phyloP scores from a whole-genome alignment of 805 yeast genomes.

The Lipomyces kockii region DNA sequence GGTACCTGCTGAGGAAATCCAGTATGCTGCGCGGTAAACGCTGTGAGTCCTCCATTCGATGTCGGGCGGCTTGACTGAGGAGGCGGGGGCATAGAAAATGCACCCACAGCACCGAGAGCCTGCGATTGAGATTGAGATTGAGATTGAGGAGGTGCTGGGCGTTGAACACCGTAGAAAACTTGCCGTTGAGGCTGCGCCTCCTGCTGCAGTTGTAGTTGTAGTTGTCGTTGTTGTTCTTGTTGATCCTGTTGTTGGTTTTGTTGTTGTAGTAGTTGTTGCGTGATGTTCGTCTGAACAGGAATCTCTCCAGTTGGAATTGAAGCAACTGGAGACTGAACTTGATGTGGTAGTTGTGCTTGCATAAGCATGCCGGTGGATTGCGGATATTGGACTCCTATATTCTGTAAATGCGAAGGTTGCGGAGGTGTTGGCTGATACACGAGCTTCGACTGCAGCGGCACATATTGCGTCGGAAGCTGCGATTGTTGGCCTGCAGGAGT shows the following conservation, averaged over 20 bases:
- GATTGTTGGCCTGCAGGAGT: constrained; percentile 40
- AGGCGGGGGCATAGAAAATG: constrained; percentile 12
- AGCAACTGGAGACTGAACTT: not conserved
- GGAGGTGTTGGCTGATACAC: constrained; percentile 15
- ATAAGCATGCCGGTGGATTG: constrained; percentile 5
- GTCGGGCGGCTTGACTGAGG: constrained; percentile 5
- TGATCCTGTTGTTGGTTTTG: not conserved
- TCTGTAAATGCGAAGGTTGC: not conserved
- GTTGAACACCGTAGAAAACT: constrained; percentile 26
- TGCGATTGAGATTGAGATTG: constrained; percentile 11
- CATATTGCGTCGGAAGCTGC: constrained; percentile 43
- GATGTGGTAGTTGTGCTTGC: constrained; percentile 1
- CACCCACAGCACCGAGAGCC: constrained; percentile 1
- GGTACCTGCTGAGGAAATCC: constrained; percentile 20
- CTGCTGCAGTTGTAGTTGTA: constrained; percentile 6
- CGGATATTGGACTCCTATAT: constrained; percentile 3
- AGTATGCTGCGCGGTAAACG: constrained; percentile 18
- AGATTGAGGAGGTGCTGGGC: constrained; percentile 32
- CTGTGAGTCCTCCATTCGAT: not conserved
- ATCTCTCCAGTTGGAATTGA: not conserved
- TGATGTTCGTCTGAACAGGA: not conserved
- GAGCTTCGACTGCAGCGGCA: constrained; percentile 32
- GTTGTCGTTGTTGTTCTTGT: not conserved
- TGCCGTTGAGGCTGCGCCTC: constrained; percentile 9
- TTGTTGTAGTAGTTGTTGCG: not conserved